Percentiles rank a stretch among this genome's conserved stretches.
phyloP scores from a whole-genome alignment of 1,284 basidiomycete genomes.

The Pascua sp. region DNA sequence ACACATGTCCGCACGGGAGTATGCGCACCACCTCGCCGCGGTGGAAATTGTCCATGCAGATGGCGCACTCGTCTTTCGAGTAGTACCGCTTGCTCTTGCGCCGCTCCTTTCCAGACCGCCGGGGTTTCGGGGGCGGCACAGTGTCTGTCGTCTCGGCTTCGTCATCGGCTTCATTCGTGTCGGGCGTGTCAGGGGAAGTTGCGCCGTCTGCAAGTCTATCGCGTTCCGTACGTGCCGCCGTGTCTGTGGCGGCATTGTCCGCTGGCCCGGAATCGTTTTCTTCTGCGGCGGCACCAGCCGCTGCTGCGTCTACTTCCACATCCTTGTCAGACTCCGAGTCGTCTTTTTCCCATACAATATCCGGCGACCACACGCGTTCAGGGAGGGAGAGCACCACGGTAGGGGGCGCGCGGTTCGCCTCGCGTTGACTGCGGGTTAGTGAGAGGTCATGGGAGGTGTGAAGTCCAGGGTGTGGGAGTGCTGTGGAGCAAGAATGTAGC shows the following conservation, averaged over 20 bases:
- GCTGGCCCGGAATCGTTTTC: neutral
- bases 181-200: neutral
- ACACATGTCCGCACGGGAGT: constrained; percentile 81
- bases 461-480: constrained; percentile 1
- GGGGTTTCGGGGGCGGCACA: neutral
- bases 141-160: constrained; percentile 4
- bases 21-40: constrained; percentile 82
- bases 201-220: neutral
- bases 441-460: neutral
- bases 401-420: constrained; percentile 47
- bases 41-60: constrained; percentile 79
- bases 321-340: constrained; percentile 30
- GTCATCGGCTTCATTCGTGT: constrained; percentile 1
- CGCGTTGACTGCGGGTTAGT: constrained; percentile 35
- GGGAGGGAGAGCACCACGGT: constrained; percentile 47
- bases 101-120: constrained; percentile 13
- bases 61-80: constrained; percentile 69
- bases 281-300: neutral
- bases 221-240: neutral
- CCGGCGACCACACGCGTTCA: constrained; percentile 48
- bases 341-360: constrained; percentile 50
- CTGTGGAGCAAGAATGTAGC: neutral
- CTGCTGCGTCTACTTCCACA: neutral
- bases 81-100: constrained; percentile 37
- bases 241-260: neutral